Evolutionary conservation across 2,329 filamentous ascomycete species (phyloP).

Genomic region (Hypoxylon sp.): DNA sequence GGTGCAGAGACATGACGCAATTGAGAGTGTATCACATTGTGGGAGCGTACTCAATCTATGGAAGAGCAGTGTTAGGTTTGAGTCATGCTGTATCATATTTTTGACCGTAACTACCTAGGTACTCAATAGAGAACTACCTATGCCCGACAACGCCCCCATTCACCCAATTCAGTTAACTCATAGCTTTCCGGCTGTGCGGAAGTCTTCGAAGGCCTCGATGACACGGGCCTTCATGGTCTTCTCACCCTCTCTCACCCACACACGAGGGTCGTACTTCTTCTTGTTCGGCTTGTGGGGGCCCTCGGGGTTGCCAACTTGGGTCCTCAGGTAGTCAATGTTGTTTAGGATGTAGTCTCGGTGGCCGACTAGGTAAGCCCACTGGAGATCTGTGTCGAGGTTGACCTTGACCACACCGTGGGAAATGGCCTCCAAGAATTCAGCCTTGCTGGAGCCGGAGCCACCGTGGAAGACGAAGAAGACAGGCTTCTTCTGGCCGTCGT

Average conservation of each 20-base stretch:
- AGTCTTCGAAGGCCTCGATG: slow-evolving; percentile 86
- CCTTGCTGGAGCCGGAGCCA: slow-evolving; percentile 90
- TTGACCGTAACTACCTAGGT: slow-evolving; percentile 25
- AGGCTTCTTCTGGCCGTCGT: slow-evolving; percentile 83
- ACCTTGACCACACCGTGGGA: slow-evolving; percentile 98
- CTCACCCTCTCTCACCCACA: slow-evolving; percentile 97
- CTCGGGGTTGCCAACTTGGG: slow-evolving; percentile 93
- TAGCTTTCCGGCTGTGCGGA: slow-evolving; percentile 85
- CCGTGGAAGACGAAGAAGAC: slow-evolving; percentile 99
- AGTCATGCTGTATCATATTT: slow-evolving; percentile 22
- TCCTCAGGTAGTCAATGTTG: slow-evolving; percentile 95
- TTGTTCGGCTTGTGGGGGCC: slow-evolving; percentile 99
- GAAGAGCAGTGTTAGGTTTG: not conserved
- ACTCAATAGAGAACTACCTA: slow-evolving; percentile 7
- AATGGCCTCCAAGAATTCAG: slow-evolving; percentile 92
- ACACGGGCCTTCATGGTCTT: slow-evolving; percentile 94
- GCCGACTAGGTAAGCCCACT: slow-evolving; percentile 92
- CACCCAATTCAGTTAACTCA: slow-evolving; percentile 62
- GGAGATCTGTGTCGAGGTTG: slow-evolving; percentile 98
- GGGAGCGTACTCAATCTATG: not conserved
- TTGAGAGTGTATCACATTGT: not conserved
- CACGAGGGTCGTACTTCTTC: slow-evolving; percentile 90
- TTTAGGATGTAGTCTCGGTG: slow-evolving; percentile 94
- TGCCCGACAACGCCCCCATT: slow-evolving; percentile 26
- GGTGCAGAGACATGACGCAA: not conserved